Evolutionary conservation across 2,329 filamentous ascomycete genomes (phyloP).

Genomic region (Huntiella abstrusa): DNA sequence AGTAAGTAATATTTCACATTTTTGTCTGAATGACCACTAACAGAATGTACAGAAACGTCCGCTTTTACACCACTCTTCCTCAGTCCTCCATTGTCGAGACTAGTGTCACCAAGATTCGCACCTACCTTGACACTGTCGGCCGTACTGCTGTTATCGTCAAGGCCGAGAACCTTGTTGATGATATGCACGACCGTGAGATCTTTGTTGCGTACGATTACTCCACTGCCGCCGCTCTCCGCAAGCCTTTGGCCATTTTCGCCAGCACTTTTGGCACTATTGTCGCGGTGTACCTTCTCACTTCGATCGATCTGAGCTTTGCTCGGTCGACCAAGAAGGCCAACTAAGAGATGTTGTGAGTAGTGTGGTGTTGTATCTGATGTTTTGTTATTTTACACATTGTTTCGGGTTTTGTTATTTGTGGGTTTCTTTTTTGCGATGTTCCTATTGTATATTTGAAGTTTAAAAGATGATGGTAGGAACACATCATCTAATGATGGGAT

Average conservation of each 20-base stretch:
- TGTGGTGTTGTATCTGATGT: no score
- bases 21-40: not conserved
- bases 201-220: constrained; percentile 81
- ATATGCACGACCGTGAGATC: constrained; percentile 65
- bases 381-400: no score
- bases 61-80: constrained; percentile 58
- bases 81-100: constrained; percentile 38
- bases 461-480: no score
- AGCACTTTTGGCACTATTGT: constrained; percentile 59
- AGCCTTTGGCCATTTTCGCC: constrained; percentile 65
- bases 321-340: constrained; percentile 10
- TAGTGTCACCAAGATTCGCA: constrained; percentile 48
- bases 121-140: constrained; percentile 84
- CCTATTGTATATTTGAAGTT: no score
- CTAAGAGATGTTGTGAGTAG: not conserved
- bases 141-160: constrained; percentile 66
- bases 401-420: no score
- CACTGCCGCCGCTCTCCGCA: constrained; percentile 54
- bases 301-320: constrained; percentile 60
- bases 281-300: constrained; percentile 54
- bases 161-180: constrained; percentile 75
- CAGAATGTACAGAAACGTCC: constrained; percentile 45
- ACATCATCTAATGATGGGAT: no score
- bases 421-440: no score
- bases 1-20: constrained; percentile 31